Evolutionary conservation across 108 stramenopile species (phyloP).

Genomic region (Nitzschia palea): DNA sequence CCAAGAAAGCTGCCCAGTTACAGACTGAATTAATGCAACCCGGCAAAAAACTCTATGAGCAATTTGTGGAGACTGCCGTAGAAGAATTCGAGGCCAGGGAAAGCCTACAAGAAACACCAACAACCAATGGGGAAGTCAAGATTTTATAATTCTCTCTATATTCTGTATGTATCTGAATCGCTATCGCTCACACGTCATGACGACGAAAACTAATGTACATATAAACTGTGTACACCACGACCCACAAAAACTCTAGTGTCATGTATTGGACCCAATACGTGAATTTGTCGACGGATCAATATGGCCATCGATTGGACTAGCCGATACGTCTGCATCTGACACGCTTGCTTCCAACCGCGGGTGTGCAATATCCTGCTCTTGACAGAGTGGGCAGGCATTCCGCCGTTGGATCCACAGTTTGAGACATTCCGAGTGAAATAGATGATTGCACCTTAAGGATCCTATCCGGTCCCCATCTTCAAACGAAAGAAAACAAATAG

Average conservation of each 20-base stretch:
- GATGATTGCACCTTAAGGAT: conserved; percentile 54
- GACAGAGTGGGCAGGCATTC: conserved; percentile 79
- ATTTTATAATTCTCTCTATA: no score
- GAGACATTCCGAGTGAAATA: conserved; percentile 70
- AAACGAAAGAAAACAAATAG: conserved; percentile 62
- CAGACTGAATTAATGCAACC: background rate
- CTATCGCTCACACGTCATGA: no score
- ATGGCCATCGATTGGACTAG: no score
- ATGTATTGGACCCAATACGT: no score
- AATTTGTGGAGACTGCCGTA: background rate
- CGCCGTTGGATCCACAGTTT: conserved; percentile 58
- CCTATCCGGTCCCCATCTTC: conserved; percentile 75
- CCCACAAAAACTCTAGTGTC: no score
- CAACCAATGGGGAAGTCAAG: background rate
- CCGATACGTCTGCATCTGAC: background rate
- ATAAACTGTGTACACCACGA: no score
- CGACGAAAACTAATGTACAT: no score
- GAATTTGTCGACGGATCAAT: no score
- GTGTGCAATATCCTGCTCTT: conserved; percentile 46
- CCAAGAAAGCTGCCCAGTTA: no score
- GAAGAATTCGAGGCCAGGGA: background rate
- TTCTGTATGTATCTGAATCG: no score
- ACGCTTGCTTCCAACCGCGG: conserved; percentile 10
- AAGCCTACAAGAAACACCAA: background rate
- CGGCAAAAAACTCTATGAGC: background rate